Percentiles rank a stretch among this genome's conserved stretches.
Conservation (phyloP, 345 rosid genomes). For the Gossypium arboreum region DNA sequence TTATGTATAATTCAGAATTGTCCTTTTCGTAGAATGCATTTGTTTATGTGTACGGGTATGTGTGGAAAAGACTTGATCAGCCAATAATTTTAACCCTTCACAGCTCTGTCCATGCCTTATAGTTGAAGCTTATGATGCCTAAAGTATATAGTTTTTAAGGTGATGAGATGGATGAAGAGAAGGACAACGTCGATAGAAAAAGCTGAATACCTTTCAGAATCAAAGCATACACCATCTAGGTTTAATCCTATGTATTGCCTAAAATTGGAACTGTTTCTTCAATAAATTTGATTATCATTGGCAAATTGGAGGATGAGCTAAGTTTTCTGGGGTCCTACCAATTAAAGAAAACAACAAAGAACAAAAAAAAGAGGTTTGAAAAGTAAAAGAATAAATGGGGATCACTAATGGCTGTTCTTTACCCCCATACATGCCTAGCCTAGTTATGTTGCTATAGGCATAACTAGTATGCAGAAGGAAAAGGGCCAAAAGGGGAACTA, state of each 20-base stretch:
- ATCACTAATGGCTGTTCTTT: conserved; percentile 15
- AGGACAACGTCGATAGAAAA: conserved; percentile 4
- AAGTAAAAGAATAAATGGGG: not conserved
- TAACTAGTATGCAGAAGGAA: conserved; percentile 21
- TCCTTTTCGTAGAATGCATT: too few species aligned
- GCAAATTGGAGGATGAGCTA: conserved; percentile 17
- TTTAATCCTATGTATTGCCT: conserved; percentile 10
- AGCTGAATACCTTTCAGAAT: not conserved
- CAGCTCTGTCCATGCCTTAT: not conserved
- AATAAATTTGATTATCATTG: conserved; percentile 27
- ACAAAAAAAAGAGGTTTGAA: not conserved
- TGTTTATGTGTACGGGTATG: too few species aligned
- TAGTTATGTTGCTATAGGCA: conserved; percentile 7
- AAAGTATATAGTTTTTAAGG: not conserved
- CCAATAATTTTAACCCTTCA: not conserved
- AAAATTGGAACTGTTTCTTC: conserved; percentile 6
- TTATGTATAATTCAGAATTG: too few species aligned
- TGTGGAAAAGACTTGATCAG: too few species aligned
- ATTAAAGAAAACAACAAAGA: conserved; percentile 20
- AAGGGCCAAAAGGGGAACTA: conserved; percentile 17
- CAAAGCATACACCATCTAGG: conserved; percentile 10
- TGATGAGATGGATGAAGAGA: not conserved
- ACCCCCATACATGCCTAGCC: conserved; percentile 15
- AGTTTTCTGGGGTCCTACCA: conserved; percentile 24
- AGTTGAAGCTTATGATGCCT: not conserved